A percentile compares a stretch with the other conserved stretches of the same genome.
phyloP scores from a whole-genome alignment of 1,139 yeast species.

The Zhuliangozyma blackwelliae region DNA sequence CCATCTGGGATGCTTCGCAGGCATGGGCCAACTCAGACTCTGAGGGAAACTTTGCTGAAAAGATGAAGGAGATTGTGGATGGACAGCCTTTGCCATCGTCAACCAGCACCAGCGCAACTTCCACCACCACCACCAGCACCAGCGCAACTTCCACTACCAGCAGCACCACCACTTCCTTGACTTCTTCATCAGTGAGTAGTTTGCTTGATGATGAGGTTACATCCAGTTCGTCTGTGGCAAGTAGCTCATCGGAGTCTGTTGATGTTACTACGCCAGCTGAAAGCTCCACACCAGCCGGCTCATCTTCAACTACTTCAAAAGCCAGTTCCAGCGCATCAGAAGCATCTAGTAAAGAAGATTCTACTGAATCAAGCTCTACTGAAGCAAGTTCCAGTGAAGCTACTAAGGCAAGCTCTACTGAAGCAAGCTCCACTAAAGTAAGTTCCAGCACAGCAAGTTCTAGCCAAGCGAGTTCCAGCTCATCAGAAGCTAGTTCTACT shows the following conservation, averaged over 20 bases:
- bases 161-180: too few species aligned
- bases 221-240: too few species aligned
- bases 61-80: conserved; percentile 31
- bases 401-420: background rate
- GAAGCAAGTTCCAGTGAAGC: background rate
- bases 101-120: background rate
- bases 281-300: background rate
- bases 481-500: background rate
- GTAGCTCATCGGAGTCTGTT: too few species aligned
- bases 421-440: too few species aligned
- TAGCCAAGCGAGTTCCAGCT: too few species aligned
- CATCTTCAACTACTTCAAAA: background rate
- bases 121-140: conserved; percentile 1
- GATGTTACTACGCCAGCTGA: too few species aligned
- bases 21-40: conserved; percentile 52
- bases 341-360: background rate
- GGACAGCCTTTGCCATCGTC: conserved; percentile 2
- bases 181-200: too few species aligned
- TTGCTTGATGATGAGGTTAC: too few species aligned
- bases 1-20: conserved; percentile 91
- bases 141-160: background rate
- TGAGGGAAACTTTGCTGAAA: conserved; percentile 39
- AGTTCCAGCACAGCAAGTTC: background rate
- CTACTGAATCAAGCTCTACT: background rate
- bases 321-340: background rate